Base-by-base conservation (phyloP, 2,329 filamentous ascomycete genomes). In the Magnaporthiopsis rhizophila region DNA sequence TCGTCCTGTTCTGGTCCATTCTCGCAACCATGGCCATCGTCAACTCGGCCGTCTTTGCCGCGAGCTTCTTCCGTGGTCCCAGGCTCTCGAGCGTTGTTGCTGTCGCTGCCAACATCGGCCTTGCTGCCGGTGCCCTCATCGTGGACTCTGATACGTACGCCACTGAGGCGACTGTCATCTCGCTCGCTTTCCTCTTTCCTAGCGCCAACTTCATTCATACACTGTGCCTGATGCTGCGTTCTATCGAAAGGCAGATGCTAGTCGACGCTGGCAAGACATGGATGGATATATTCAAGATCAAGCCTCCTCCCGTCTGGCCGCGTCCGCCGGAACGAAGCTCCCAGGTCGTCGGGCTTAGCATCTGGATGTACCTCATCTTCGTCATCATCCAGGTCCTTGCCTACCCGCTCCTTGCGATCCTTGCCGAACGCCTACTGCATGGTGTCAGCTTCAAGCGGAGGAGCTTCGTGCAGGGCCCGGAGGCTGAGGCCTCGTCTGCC, bases 51-150 rank as follows among this genome's bases (percentile, higher is more conserved):
- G 86, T 97, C 63, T 82, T 96, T 56, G 89, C 89, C 30, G 91
- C 89, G 0, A 86, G 90, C 11, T 89, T 97, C 71, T 97, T 97
- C 80, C 89, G 86, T 69, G 93, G 89, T 72, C 88, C 93, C 0
- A 93, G 97, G 74, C 84, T 97, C 3, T 94, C 90, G 64, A 92
- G 93, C 36, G 93, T 96, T 67, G 86, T 87, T 0, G 83, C 90
- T 56, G 88, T 89, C 12, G 87, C 97, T 30, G 77, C 85, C n/a
- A 88, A 86, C 15, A 82, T 96, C 30, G 77, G 96, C 2, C 80
- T 97, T 1, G 92, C 89, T 21, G 90, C 97, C 69, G 80, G 96
- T 26, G 88, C 92, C 0, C 92, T 97, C 74, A 86, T 91, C n/a
- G 78, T 91, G n/a, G 86, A 83, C 0, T 81, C 80, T 0, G 85